Conservation (phyloP, 495 filamentous ascomycete species). For the Penicillium paxilli region DNA sequence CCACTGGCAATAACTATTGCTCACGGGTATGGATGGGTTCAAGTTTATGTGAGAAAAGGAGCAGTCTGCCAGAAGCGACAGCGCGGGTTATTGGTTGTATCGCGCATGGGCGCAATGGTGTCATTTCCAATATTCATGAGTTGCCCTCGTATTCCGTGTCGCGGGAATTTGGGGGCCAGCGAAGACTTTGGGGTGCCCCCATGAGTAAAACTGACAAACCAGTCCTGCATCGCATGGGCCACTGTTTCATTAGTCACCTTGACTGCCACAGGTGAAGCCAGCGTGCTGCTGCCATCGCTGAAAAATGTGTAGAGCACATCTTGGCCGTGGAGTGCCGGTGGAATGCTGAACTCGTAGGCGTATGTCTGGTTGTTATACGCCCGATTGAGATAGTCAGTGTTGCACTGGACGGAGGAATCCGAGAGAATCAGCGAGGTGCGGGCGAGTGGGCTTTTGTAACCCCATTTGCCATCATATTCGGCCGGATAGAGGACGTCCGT, state of each 20-base stretch:
- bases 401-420: conserved; percentile 59
- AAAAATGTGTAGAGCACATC: conserved; percentile 65
- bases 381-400: conserved; percentile 55
- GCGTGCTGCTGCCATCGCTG: conserved; percentile 31
- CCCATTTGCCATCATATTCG: conserved; percentile 56
- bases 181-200: conserved; percentile 45
- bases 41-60: conserved; percentile 3
- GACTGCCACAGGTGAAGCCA: background rate
- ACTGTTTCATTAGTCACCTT: conserved; percentile 42
- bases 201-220: conserved; percentile 56
- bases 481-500: conserved; percentile 55
- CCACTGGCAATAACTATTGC: no score
- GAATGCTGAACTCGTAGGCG: conserved; percentile 61
- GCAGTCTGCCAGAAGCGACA: conserved; percentile 41
- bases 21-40: background rate
- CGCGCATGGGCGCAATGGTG: conserved; percentile 39
- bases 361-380: conserved; percentile 54
- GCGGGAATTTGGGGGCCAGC: conserved; percentile 38
- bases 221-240: conserved; percentile 58
- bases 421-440: conserved; percentile 32
- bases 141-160: conserved; percentile 36
- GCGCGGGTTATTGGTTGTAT: conserved; percentile 45
- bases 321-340: conserved; percentile 53
- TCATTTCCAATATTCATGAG: conserved; percentile 43
- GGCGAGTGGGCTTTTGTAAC: conserved; percentile 37